Conservation (phyloP, 805 yeast species). For the Yamadazyma sp. region DNA sequence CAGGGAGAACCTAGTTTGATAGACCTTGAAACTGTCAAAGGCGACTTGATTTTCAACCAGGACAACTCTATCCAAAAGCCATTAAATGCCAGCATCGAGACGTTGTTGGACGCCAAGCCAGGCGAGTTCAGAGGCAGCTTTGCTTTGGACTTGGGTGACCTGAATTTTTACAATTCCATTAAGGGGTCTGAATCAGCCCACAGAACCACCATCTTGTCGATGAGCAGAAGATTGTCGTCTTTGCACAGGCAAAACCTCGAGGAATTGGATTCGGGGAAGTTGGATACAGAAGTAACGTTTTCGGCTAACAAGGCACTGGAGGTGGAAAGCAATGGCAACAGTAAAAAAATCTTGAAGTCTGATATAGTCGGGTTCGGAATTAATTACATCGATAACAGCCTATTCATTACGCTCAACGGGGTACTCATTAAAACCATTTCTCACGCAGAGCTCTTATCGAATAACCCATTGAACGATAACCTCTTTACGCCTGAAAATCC, state of each 20-base stretch:
- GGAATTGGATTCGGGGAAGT: conserved; percentile 32
- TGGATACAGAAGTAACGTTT: conserved; percentile 38
- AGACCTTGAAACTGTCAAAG: conserved; percentile 31
- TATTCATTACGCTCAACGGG: conserved; percentile 85
- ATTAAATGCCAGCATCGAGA: conserved; percentile 20
- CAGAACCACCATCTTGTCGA: conserved; percentile 32
- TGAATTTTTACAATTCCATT: conserved; percentile 38
- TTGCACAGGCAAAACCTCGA: conserved; percentile 25
- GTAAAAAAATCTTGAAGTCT: conserved; percentile 18
- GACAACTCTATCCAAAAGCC: conserved; percentile 15
- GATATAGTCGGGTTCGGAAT: conserved; percentile 86
- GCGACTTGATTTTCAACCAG: conserved; percentile 25
- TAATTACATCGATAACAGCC: conserved; percentile 58
- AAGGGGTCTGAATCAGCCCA: conserved; percentile 30
- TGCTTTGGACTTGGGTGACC: conserved; percentile 42
- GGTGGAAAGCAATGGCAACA: too few species aligned
- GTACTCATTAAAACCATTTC: conserved; percentile 34
- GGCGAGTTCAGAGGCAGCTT: conserved; percentile 43
- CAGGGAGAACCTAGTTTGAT: conserved; percentile 8
- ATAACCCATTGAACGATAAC: conserved; percentile 21
- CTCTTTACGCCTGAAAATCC: conserved; percentile 18
- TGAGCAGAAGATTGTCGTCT: conserved; percentile 37
- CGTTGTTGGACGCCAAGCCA: conserved; percentile 32
- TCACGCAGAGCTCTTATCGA: conserved; percentile 25
- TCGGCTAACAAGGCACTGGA: conserved; percentile 20